These are phyloP conservation scores for Insectozyma bohioensis DNA, from an alignment of 1,139 yeast species.

Conservation along the genomic window DNA sequence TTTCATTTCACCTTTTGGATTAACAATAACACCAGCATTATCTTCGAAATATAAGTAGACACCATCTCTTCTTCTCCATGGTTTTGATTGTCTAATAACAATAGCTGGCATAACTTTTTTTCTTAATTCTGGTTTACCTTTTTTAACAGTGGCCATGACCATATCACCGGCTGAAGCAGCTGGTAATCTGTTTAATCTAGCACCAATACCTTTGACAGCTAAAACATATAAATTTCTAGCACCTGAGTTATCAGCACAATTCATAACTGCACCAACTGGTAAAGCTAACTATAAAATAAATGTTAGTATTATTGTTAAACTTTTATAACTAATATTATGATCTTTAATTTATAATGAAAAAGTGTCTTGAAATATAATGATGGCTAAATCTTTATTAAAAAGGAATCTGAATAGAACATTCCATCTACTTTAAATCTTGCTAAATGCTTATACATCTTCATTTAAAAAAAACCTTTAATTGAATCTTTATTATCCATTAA, in stretches of 20 bases:
- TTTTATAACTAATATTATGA: not conserved
- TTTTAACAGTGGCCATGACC: constrained; percentile 99
- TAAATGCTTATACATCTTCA: not conserved
- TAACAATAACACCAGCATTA: constrained; percentile 99
- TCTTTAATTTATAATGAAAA: not conserved
- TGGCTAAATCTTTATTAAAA: no score
- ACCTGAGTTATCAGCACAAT: constrained; percentile 99
- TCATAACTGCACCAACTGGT: constrained; percentile 99
- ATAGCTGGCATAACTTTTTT: constrained; percentile 99
- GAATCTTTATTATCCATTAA: not conserved
- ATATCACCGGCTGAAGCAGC: constrained; percentile 99
- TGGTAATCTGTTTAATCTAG: constrained; percentile 99
- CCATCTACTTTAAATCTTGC: not conserved
- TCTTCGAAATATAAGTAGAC: constrained; percentile 99
- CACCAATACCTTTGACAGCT: constrained; percentile 99
- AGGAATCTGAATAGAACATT: no score
- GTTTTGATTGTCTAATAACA: constrained; percentile 98
- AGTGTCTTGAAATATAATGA: not conserved
- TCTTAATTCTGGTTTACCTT: constrained; percentile 99
- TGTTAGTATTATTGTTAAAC: constrained; percentile 20
- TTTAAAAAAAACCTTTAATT: not conserved
- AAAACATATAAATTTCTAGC: constrained; percentile 99
- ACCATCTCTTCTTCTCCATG: constrained; percentile 99
- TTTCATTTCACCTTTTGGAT: constrained; percentile 99
- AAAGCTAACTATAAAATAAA: constrained; percentile 67